These are phyloP conservation scores for Nemania sp. DNA, from an alignment of 2,329 filamentous ascomycete genomes.

Conservation along the genomic window DNA sequence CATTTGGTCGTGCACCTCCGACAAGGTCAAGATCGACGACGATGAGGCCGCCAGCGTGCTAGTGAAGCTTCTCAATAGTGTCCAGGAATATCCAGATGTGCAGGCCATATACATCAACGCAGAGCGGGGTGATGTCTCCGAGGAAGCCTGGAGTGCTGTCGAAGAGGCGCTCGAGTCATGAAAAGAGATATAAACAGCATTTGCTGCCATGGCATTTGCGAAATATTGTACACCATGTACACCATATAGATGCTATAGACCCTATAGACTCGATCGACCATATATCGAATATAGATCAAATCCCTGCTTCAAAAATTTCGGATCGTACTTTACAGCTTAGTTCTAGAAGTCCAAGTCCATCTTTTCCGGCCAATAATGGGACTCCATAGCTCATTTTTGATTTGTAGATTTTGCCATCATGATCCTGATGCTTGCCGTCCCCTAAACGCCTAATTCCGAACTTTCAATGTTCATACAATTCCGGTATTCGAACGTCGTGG, in stretches of 20 bases:
- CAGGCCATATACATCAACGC: slow-evolving; percentile 80
- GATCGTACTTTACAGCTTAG: neutral
- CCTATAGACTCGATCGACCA: too few species aligned
- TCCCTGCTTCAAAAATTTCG: slow-evolving; percentile 16
- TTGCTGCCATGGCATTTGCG: slow-evolving; percentile 6
- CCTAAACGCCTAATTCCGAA: slow-evolving; percentile 17
- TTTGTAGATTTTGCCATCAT: neutral
- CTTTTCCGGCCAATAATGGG: neutral
- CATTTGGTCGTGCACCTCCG: slow-evolving; percentile 80
- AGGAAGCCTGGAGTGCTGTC: slow-evolving; percentile 59
- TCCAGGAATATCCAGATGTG: slow-evolving; percentile 72
- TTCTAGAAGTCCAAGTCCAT: neutral
- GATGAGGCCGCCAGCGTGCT: slow-evolving; percentile 60
- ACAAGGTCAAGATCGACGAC: slow-evolving; percentile 66
- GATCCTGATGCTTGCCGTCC: neutral
- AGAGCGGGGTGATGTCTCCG: slow-evolving; percentile 52
- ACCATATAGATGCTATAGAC: slow-evolving; percentile 20
- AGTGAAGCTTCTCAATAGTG: slow-evolving; percentile 57
- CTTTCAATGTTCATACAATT: slow-evolving; percentile 9
- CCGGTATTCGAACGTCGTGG: neutral
- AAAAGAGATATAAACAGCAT: slow-evolving; percentile 32
- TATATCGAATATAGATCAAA: slow-evolving; percentile 19
- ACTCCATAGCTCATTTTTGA: neutral
- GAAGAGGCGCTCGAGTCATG: slow-evolving; percentile 53
- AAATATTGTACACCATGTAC: slow-evolving; percentile 41